These are phyloP conservation scores for Leccinum solheimii DNA, from an alignment of 1,284 basidiomycete species.

Conservation along the genomic window DNA sequence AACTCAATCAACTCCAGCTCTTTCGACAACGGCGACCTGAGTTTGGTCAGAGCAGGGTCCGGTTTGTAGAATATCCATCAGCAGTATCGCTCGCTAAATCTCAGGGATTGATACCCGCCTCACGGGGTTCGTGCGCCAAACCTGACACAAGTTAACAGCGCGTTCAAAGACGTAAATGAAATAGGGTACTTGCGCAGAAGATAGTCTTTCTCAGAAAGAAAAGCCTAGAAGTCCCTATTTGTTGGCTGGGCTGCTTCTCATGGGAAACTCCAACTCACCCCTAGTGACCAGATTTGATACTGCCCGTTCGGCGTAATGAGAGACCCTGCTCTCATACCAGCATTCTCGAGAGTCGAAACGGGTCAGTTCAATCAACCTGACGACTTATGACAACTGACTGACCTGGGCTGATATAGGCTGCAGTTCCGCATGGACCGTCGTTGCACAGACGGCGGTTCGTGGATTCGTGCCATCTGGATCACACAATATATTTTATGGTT, in stretches of 20 bases:
- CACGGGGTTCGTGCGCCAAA: constrained; percentile 56
- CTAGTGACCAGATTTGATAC: constrained; percentile 79
- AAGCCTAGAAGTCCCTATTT: constrained; percentile 76
- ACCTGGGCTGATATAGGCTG: constrained; percentile 48
- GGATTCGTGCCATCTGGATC: background rate
- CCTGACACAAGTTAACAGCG: constrained; percentile 48
- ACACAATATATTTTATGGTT: background rate
- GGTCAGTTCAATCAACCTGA: background rate
- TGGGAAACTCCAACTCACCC: constrained; percentile 81
- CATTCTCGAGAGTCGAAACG: constrained; percentile 53
- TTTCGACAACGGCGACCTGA: constrained; percentile 16
- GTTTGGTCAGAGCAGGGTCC: constrained; percentile 31
- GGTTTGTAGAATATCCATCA: constrained; percentile 65
- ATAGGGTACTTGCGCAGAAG: constrained; percentile 71
- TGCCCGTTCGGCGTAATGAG: constrained; percentile 59
- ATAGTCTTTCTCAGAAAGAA: constrained; percentile 61
- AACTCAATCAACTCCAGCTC: constrained; percentile 14
- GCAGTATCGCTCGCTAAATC: constrained; percentile 57
- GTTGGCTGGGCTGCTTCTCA: constrained; percentile 77
- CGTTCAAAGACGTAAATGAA: constrained; percentile 50
- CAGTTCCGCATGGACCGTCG: background rate
- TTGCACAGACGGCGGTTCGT: background rate
- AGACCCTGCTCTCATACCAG: constrained; percentile 23
- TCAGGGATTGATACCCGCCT: constrained; percentile 58
- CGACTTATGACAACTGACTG: constrained; percentile 23